Percentiles rank a stretch among this genome's conserved stretches.
Conservation (phyloP, 768 basidiomycete genomes). For the Tulasnella sp. region DNA sequence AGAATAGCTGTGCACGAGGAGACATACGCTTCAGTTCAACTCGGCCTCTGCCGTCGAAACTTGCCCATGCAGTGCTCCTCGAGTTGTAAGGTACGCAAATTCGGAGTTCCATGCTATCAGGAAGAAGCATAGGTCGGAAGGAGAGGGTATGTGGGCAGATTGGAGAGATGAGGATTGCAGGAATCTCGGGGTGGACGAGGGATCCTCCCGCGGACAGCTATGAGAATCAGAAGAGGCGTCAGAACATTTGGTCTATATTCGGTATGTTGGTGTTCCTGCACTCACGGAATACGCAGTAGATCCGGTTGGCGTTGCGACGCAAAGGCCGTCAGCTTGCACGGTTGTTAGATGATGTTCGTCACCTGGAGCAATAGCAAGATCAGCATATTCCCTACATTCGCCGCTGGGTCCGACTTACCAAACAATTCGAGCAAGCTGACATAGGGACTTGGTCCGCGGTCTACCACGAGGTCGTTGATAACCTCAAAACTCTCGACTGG, state of each 20-base stretch:
- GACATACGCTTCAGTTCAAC: conserved; percentile 90
- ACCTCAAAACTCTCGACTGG: conserved; percentile 96
- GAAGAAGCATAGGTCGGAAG: conserved; percentile 97
- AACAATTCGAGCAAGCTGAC: conserved; percentile 94
- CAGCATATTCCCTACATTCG: conserved; percentile 10
- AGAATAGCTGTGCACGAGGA: background rate
- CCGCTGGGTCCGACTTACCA: conserved; percentile 52
- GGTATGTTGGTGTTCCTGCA: conserved; percentile 22
- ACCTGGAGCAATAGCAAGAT: conserved; percentile 49
- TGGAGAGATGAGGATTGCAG: conserved; percentile 91
- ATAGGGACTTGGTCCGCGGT: conserved; percentile 96
- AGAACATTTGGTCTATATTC: background rate
- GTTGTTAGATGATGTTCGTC: conserved; percentile 99
- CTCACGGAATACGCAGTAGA: conserved; percentile 96
- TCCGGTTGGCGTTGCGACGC: conserved; percentile 92
- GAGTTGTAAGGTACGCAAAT: conserved; percentile 99
- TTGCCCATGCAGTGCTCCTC: conserved; percentile 96
- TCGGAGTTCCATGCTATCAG: conserved; percentile 96
- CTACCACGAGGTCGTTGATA: conserved; percentile 96
- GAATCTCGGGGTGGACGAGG: conserved; percentile 95
- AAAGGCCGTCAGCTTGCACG: conserved; percentile 95
- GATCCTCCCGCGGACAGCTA: conserved; percentile 95
- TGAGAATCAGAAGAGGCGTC: no score
- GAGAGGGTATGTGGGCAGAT: conserved; percentile 98
- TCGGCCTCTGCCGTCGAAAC: conserved; percentile 94